Evolutionary conservation across 2,329 filamentous ascomycete genomes (phyloP), one percentile per base, ranked within the genome.

Genomic region (Coniochaeta sp.): DNA sequence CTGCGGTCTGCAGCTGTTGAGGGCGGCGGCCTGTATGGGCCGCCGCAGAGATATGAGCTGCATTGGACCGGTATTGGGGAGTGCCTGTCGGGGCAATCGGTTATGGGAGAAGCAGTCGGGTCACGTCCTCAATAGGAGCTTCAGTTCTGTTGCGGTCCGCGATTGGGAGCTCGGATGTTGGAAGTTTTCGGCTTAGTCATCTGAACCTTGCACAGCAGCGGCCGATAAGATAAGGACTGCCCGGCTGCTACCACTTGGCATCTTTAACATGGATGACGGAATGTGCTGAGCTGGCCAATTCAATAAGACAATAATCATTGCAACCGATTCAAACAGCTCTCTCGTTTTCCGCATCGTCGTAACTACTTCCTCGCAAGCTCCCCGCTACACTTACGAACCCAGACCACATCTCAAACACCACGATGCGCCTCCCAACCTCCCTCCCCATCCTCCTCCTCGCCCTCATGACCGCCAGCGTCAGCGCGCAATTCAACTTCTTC

Each of bases 401-500:
- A 14, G 45, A 13, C 3, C 16, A 10, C 16, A 26, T 3, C 16
- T 22, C 40, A 26, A 14, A 13, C n/a, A n/a, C 10, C 52, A 67
- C 52, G 26, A 72, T 72, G 70, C 63, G 57, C 42, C 54, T 62
- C 53, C 52, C 63, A 12, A 51, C 53, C 50, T 51, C 55, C 27
- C 48, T 67, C 31, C 55, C 64, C n/a, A 51, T 78, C 49, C 60
- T 78, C 42, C 58, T 83, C 18, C 65, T 90, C 14, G 71, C 87
- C 48, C 67, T 90, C 26, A 64, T 89, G n/a, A n/a, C n/a, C 53
- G 71, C 81, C 55, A 69, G 81, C 14, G 83, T 77, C 4, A 73
- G 79, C 52, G 89, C 89, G 10, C 92, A 97, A 71, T 97, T 97
- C 69, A n/a, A 10, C 38, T 96, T 99, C 80, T 99, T 97, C 72